A percentile compares a stretch with the other conserved stretches of the same genome.
Evolutionary conservation across 441 rosid species (phyloP).

Genomic region (Capsella rubella): DNA sequence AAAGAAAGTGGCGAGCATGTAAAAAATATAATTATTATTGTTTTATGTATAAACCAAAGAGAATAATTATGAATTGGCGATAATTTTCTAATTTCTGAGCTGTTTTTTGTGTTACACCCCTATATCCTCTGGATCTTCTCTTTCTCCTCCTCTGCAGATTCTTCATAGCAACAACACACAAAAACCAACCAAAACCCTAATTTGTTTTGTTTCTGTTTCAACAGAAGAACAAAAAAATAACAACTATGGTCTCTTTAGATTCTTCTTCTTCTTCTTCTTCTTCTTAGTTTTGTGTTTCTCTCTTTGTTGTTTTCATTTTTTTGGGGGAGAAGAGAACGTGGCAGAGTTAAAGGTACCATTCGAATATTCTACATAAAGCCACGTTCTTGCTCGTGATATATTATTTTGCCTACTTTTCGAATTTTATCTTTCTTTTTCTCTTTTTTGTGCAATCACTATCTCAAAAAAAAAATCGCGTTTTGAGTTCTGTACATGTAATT

Average conservation of each 20-base stretch:
- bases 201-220: conserved; percentile 4
- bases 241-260: neutral
- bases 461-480: neutral
- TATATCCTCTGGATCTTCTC: conserved; percentile 37
- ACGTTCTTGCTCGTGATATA: conserved; percentile 35
- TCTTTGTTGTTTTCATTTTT: neutral
- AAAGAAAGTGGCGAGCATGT: conserved; percentile 38
- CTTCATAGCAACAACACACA: neutral
- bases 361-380: conserved; percentile 38
- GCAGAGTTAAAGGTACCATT: conserved; percentile 41
- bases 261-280: conserved; percentile 23
- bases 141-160: neutral
- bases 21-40: neutral
- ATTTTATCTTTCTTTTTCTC: neutral
- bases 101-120: conserved; percentile 22
- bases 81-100: conserved; percentile 17
- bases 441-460: conserved; percentile 11
- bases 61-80: conserved; percentile 15
- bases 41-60: neutral
- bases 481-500: conserved; percentile 15
- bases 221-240: conserved; percentile 33
- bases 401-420: conserved; percentile 1
- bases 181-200: conserved; percentile 35
- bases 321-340: conserved; percentile 35
- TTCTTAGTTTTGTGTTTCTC: neutral